Percentiles rank a stretch among this genome's conserved stretches.
phyloP scores from a whole-genome alignment of 148 eudicot species.

The Drosera capensis region DNA sequence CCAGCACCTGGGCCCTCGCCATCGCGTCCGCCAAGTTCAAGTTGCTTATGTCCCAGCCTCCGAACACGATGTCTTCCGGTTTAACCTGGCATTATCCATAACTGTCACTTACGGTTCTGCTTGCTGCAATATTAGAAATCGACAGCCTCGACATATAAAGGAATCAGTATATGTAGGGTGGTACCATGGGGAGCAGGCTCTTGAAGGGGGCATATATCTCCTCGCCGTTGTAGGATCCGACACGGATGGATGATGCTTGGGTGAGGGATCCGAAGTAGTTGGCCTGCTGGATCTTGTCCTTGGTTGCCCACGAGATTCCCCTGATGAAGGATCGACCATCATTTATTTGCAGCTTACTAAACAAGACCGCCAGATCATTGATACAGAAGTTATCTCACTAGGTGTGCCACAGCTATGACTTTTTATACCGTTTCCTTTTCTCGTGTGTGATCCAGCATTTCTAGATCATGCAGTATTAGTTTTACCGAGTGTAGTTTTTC shows the following conservation, averaged over 20 bases:
- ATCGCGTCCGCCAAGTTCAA: constrained; percentile 93
- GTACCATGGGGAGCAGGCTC: constrained; percentile 93
- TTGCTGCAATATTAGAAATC: too few relatives aligned
- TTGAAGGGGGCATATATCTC: constrained; percentile 98
- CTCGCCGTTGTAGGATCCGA: constrained; percentile 90
- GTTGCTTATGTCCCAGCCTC: constrained; percentile 94
- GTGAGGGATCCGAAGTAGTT: constrained; percentile 91
- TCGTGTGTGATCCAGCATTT: too few relatives aligned
- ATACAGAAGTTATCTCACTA: too few relatives aligned
- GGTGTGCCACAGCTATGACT: too few relatives aligned
- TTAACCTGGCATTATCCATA: constrained; percentile 35
- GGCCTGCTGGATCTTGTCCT: constrained; percentile 86
- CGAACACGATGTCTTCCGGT: constrained; percentile 88
- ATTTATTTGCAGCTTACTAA: too few relatives aligned
- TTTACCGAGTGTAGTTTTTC: too few relatives aligned
- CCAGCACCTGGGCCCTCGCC: constrained; percentile 82
- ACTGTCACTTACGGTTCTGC: too few relatives aligned
- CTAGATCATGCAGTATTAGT: too few relatives aligned
- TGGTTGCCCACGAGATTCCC: constrained; percentile 98
- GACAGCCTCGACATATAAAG: too few relatives aligned
- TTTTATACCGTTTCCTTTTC: too few relatives aligned
- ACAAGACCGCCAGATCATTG: too few relatives aligned
- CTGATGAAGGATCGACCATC: constrained; percentile 28
- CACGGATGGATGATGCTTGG: constrained; percentile 88
- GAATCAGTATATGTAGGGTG: too few relatives aligned